Evolutionary conservation across 1,284 basidiomycete species (phyloP), one percentile per base, ranked within the genome.

Genomic region (Naganishia sp.): DNA sequence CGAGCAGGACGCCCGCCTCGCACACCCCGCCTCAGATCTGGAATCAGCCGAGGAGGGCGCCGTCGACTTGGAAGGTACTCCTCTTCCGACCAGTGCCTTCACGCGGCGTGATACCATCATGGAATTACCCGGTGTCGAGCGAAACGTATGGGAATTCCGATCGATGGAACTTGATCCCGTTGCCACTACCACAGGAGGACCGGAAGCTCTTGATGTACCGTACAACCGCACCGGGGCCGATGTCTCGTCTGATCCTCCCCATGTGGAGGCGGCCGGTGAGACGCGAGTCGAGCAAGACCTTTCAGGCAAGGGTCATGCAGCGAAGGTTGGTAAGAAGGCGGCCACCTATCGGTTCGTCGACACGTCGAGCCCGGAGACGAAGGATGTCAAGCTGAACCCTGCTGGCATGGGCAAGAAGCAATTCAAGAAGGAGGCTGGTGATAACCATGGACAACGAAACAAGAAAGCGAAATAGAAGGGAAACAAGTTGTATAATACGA

Each of bases 141-240:
- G 71, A 21, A 73, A 72, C 28, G 75, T 72, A 3, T 80, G 76
- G 75, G 78, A 79, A 68, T 78, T 76, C 69, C 63, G 75, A 50
- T 70, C 70, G n/a, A 74, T 75, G 60, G 72, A 73, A 23, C 46
- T 48, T 13, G 46, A 60, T 39, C 59, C 50, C 28, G 59, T 55
- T 9, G 25, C 63, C 31, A 48, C 63, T 11, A 25, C 36, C 23
- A 45, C 56, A 50, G 67, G 65, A 63, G 72, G 67, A 63, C 65
- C 66, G 52, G 69, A 61, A 43, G 46, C 66, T 23, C 42, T 67
- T 13, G 66, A 67, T 42, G 66, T 67, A 18, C 66, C 66, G 15
- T 64, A 56, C 46, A 67, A 67, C 60, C 66, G 66, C 21, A 52
- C 59, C 7, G 49, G 33, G 23, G 10, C 33, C 13, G 44, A 45